Evolutionary conservation across 129 eudicot species (phyloP), one percentile per base, ranked within the genome.

Genomic region (Smallanthus sonchifolius): DNA sequence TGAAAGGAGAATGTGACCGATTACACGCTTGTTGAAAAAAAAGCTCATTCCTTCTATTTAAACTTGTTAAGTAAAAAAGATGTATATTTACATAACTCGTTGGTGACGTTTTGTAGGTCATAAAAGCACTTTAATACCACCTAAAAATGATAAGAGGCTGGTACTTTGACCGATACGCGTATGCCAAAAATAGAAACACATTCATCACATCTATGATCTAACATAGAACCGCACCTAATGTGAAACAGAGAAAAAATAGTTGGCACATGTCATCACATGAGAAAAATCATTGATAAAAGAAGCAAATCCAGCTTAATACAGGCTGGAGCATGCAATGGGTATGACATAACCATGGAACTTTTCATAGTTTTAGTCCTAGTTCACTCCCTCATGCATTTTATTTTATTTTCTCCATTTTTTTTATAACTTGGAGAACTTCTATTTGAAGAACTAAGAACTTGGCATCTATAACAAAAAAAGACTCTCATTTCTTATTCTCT

Each of bases 281-380:
- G 55, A 44, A 69, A 77, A 44, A 52, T 47, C 30, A 15, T 20
- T 24, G 39, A 3, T 28, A 45, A 68, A 44, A n/a, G 54, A 48
- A 60, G 72, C 14, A 70, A 43, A 47, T 70, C 65, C 82, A 78
- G 16, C 76, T 78, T 61, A 30, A 9, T 62, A 63, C 56, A 70
- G 69, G 56, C 77, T 78, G 82, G 65, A 70, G 36, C 44, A 24
- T 54, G 55, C 73, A 17, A 55, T 39, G 67, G 59, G 30, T 8
- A 19, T 49, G 74, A 66, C 72, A 48, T 64, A 64, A 52, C 42
- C 72, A 44, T 69, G 42, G 47, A 57, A 56, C 42, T 76, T 37
- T 30, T 54, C 11, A 67, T 42, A 67, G 10, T 47, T 42, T 42
- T 75, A 54, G 61, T 7, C 19, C 70, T 47, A 13, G 24, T 16